Conservation (phyloP, 2,329 filamentous ascomycete species). For the Cladosporium sp. region DNA sequence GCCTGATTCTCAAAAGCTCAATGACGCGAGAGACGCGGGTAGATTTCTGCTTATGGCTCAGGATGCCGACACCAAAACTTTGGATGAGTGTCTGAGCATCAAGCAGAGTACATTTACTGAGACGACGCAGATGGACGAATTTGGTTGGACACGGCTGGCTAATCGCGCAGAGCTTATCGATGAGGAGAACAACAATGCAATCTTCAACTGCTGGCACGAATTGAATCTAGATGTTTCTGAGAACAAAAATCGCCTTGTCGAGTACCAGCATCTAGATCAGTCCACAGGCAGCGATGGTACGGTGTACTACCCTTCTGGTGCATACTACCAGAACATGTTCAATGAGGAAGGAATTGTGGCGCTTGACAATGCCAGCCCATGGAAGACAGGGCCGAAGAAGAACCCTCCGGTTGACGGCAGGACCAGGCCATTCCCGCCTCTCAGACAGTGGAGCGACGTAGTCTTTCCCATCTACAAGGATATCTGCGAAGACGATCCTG, state of each 20-base stretch:
- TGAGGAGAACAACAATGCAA: neutral
- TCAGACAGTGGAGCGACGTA: slow-evolving; percentile 12
- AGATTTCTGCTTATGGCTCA: slow-evolving; percentile 2
- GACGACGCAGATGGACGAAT: neutral
- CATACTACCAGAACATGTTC: slow-evolving; percentile 3
- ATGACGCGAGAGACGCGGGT: neutral
- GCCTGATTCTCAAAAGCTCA: neutral
- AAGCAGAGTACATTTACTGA: slow-evolving; percentile 4
- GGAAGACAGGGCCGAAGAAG: neutral
- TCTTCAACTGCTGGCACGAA: slow-evolving; percentile 4
- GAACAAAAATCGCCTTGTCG: neutral
- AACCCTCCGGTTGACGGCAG: slow-evolving; percentile 4
- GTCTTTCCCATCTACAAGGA: slow-evolving; percentile 7
- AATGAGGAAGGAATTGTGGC: slow-evolving; percentile 1
- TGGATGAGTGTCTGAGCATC: neutral
- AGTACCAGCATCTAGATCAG: slow-evolving; percentile 1
- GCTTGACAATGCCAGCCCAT: slow-evolving; percentile 5
- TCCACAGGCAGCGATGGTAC: neutral
- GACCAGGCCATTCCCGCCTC: neutral
- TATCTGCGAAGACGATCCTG: slow-evolving; percentile 1
- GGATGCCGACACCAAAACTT: neutral
- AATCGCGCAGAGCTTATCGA: neutral
- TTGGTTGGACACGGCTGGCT: neutral
- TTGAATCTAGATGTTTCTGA: neutral
- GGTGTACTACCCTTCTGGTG: slow-evolving; percentile 1